phyloP scores from a whole-genome alignment of 2,329 filamentous ascomycete species.

The Aspergillus sp. region DNA sequence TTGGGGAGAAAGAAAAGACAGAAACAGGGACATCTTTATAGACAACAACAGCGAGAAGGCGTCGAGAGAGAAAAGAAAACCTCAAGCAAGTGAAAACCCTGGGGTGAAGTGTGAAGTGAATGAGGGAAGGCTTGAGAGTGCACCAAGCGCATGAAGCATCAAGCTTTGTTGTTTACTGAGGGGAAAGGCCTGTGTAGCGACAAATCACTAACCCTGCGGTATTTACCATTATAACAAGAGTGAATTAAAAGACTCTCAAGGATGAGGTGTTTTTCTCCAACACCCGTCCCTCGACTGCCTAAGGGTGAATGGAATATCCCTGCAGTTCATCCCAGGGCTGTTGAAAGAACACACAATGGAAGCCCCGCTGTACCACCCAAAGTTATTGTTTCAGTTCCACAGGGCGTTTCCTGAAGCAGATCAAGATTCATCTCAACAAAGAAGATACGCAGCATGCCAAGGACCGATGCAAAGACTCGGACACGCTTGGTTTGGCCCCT shows the following conservation, averaged over 20 bases:
- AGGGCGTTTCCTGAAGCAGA: not conserved
- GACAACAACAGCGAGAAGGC: not conserved
- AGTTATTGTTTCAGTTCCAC: not conserved
- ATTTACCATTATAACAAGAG: not conserved
- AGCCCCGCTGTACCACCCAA: not conserved
- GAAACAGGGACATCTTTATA: constrained; percentile 1
- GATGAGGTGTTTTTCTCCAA: not conserved
- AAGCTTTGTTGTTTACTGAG: not conserved
- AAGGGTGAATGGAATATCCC: not conserved
- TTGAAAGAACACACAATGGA: not conserved
- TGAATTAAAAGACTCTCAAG: not conserved
- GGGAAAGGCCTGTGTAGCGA: not conserved
- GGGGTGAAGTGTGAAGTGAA: not conserved
- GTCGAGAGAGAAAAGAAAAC: not conserved
- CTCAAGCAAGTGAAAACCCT: not conserved
- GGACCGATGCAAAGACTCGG: not conserved
- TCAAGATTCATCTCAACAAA: not conserved
- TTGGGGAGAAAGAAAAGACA: not conserved
- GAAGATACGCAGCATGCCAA: not conserved
- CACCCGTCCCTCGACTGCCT: no score
- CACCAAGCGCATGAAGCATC: not conserved
- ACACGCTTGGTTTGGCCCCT: not conserved
- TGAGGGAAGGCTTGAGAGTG: not conserved
- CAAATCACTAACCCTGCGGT: not conserved
- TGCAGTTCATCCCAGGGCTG: not conserved